Conservation (phyloP, 202 grass and related monocot species). For the Zoysia matrella region DNA sequence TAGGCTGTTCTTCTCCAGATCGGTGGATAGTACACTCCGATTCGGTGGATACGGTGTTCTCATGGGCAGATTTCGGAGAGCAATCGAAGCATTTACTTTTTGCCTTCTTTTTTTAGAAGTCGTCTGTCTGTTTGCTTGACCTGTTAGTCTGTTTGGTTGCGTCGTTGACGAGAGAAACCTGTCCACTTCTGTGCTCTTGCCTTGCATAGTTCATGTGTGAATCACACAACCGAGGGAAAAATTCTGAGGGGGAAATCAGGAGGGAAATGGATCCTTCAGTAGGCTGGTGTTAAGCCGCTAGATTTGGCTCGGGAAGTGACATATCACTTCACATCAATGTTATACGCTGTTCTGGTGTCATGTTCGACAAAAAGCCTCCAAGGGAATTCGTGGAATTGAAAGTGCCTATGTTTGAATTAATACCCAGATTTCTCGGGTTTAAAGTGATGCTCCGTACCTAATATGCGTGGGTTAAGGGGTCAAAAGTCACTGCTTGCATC, state of each 20-base stretch:
- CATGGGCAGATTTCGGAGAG: conserved; percentile 7
- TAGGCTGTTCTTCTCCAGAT: too few species aligned
- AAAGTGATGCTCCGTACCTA: conserved; percentile 40
- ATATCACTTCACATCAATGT: background rate
- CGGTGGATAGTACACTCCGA: too few species aligned
- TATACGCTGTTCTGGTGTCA: background rate
- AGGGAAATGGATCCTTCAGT: background rate
- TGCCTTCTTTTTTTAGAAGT: background rate
- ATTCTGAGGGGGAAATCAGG: background rate
- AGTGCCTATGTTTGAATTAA: conserved; percentile 4
- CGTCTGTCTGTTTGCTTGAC: background rate
- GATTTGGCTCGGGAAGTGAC: conserved; percentile 6
- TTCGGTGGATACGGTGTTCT: too few species aligned
- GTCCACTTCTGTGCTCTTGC: background rate
- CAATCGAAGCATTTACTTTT: conserved; percentile 21
- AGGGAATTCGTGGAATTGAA: background rate
- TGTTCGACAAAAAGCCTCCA: conserved; percentile 8
- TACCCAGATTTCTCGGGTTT: conserved; percentile 35
- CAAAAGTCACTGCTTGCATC: conserved; percentile 18
- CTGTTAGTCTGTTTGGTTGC: conserved; percentile 18
- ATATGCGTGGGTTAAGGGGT: conserved; percentile 22
- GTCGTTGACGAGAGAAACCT: conserved; percentile 25
- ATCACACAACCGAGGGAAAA: background rate
- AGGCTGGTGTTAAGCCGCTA: background rate
- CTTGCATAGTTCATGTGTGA: background rate